Conservation (phyloP, 2,329 filamentous ascomycete genomes). For the Aspergillus clavatus region DNA sequence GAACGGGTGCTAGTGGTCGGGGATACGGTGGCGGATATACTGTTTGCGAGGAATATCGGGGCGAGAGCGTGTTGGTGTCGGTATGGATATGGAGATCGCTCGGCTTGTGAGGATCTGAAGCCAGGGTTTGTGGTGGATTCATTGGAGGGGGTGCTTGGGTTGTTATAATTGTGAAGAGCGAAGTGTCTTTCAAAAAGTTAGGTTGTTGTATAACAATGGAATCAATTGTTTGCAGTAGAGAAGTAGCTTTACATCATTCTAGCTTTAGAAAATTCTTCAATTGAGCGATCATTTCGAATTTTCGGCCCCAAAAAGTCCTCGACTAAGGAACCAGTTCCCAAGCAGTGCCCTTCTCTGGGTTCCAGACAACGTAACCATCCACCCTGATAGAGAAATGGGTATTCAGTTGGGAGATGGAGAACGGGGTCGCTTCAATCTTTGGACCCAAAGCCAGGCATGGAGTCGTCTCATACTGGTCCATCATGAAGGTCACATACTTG, state of each 20-base stretch:
- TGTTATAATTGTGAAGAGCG: too few species aligned
- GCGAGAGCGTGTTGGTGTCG: slow-evolving; percentile 14
- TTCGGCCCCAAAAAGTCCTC: too few species aligned
- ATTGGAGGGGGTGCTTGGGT: too few species aligned
- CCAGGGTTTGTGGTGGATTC: too few species aligned
- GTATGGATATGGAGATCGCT: slow-evolving; percentile 13
- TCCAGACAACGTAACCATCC: neutral
- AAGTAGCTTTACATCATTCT: too few species aligned
- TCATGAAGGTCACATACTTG: neutral
- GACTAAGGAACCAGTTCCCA: neutral
- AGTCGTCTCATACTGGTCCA: neutral
- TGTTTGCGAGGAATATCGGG: slow-evolving; percentile 13
- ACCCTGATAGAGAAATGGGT: neutral
- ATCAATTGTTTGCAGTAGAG: too few species aligned
- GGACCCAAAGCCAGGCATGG: neutral
- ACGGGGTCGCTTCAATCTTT: too few species aligned
- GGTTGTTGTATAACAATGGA: too few species aligned
- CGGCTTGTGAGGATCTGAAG: slow-evolving; percentile 4
- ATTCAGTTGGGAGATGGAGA: neutral
- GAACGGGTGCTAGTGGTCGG: slow-evolving; percentile 9
- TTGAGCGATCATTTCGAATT: too few species aligned
- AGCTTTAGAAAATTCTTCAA: too few species aligned
- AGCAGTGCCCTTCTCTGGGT: neutral
- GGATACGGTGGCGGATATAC: slow-evolving; percentile 14
- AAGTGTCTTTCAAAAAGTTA: too few species aligned